A percentile compares a stretch with the other conserved stretches of the same genome.
phyloP scores from a whole-genome alignment of 2,329 filamentous ascomycete species.

The Beauveria caledonica region DNA sequence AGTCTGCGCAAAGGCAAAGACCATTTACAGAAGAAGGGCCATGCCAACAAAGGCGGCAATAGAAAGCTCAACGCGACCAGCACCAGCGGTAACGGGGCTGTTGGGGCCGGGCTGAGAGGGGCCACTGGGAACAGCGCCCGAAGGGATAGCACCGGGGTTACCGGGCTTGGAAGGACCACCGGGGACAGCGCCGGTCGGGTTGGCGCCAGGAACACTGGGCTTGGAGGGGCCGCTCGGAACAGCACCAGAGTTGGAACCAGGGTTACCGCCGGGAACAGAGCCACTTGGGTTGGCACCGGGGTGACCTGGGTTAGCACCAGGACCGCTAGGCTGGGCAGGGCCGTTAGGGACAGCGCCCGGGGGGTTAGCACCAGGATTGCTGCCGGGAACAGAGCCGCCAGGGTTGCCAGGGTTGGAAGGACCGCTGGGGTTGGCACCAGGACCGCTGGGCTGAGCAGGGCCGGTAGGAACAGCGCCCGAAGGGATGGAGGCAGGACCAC shows the following conservation, averaged over 20 bases:
- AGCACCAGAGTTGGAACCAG: not conserved
- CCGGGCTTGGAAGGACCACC: not conserved
- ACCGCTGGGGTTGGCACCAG: not conserved
- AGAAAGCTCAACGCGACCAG: not conserved
- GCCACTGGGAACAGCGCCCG: not conserved
- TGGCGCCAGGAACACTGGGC: not conserved
- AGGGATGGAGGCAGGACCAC: not conserved
- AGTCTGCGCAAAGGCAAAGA: not conserved
- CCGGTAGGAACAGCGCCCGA: not conserved
- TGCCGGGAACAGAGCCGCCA: too few relatives aligned
- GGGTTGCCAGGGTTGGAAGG: too few relatives aligned
- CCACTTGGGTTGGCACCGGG: not conserved
- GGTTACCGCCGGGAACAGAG: not conserved
- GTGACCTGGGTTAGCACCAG: not conserved
- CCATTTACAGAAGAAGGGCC: constrained; percentile 7
- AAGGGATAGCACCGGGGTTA: not conserved
- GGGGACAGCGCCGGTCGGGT: not conserved
- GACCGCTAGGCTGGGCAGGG: not conserved
- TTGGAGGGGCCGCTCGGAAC: not conserved
- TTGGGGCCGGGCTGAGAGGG: not conserved
- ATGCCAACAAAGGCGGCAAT: not conserved
- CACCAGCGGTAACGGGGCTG: not conserved
- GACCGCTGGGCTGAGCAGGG: not conserved
- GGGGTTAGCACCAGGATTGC: not conserved
- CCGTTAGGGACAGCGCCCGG: not conserved